phyloP scores from a whole-genome alignment of 345 rosid genomes.

The Diplotaxis tenuifolia region DNA sequence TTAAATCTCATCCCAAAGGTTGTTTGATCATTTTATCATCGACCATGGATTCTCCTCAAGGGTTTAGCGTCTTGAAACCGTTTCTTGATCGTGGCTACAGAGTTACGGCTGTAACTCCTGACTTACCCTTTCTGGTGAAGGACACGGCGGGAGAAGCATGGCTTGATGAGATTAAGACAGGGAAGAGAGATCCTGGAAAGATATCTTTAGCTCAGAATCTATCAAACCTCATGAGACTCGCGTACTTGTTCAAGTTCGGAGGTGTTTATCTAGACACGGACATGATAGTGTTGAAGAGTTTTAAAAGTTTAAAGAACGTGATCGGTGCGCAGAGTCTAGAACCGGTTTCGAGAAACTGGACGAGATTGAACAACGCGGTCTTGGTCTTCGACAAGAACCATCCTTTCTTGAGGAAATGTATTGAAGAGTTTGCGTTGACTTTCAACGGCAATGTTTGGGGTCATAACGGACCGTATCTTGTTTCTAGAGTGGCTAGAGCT shows the following conservation, averaged over 20 bases:
- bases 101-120: conserved; percentile 52
- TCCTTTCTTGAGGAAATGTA: conserved; percentile 51
- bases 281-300: conserved; percentile 57
- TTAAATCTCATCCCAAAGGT: conserved; percentile 50
- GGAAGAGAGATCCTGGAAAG: conserved; percentile 53
- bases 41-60: conserved; percentile 50
- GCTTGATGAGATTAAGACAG: conserved; percentile 50
- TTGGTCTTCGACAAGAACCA: conserved; percentile 55
- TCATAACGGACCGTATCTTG: conserved; percentile 67
- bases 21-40: conserved; percentile 60
- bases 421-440: conserved; percentile 57
- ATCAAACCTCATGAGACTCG: conserved; percentile 60
- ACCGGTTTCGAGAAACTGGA: conserved; percentile 53
- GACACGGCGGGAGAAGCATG: conserved; percentile 58
- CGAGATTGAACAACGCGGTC: conserved; percentile 62
- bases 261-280: conserved; percentile 75
- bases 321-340: conserved; percentile 58
- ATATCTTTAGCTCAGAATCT: conserved; percentile 58
- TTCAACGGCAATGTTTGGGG: conserved; percentile 81
- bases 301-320: conserved; percentile 48
- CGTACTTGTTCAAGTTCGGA: conserved; percentile 57
- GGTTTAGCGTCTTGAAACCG: conserved; percentile 48
- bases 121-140: conserved; percentile 49
- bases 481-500: conserved; percentile 51
- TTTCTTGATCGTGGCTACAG: conserved; percentile 43